Conservation (phyloP, 177 flowering plant species). For the Vitis hybrid region DNA sequence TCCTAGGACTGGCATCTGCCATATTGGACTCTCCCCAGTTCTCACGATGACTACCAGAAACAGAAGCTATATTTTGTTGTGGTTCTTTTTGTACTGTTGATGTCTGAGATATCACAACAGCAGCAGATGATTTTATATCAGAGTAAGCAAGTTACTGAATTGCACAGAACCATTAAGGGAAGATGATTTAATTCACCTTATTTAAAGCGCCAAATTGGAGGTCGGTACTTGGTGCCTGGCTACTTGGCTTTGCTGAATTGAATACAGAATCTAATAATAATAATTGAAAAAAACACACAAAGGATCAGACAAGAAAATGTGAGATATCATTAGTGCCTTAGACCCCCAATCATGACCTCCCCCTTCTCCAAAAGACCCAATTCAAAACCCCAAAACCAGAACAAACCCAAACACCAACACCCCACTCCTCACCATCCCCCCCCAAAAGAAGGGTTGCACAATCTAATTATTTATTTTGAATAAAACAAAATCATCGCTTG, state of each 20-base stretch:
- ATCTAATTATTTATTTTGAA: too few species aligned
- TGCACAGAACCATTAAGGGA: not conserved
- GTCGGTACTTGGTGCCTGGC: constrained; percentile 29
- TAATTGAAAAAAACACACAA: not conserved
- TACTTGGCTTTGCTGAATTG: constrained; percentile 40
- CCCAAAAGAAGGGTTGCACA: too few species aligned
- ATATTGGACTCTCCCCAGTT: constrained; percentile 53
- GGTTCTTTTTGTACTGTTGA: constrained; percentile 23
- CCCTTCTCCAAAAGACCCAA: not conserved
- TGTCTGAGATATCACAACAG: constrained; percentile 26
- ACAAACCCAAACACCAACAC: too few species aligned
- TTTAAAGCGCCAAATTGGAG: constrained; percentile 31
- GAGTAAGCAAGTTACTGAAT: constrained; percentile 19
- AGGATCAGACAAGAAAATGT: not conserved
- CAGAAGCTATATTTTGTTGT: constrained; percentile 22
- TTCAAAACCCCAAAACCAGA: not conserved
- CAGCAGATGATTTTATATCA: constrained; percentile 17
- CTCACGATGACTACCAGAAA: constrained; percentile 34
- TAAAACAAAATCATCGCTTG: too few species aligned
- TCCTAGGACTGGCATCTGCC: constrained; percentile 59
- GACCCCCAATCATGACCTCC: too few species aligned
- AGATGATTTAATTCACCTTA: constrained; percentile 35
- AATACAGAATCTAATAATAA: constrained; percentile 21
- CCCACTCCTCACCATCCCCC: too few species aligned
- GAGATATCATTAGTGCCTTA: not conserved